phyloP scores from a whole-genome alignment of 2,329 filamentous ascomycete species.

The Xylaria sp. region DNA sequence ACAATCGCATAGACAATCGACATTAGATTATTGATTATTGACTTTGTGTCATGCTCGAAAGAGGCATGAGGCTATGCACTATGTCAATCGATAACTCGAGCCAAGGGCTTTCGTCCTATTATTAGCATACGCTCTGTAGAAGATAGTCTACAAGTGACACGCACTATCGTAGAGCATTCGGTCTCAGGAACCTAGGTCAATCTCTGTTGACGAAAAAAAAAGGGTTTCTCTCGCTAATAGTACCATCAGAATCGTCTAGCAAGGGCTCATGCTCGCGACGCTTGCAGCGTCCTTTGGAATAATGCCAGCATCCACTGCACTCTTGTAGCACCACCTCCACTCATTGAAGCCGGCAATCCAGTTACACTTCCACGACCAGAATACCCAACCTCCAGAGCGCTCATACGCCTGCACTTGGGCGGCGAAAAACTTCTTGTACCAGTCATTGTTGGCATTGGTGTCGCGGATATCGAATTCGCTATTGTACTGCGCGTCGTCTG shows the following conservation, averaged over 20 bases:
- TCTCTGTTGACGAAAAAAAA: not conserved
- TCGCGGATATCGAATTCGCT: conserved; percentile 53
- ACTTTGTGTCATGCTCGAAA: conserved; percentile 6
- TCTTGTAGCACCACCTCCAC: conserved; percentile 62
- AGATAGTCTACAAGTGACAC: not conserved
- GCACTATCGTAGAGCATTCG: not conserved
- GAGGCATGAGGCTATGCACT: not conserved
- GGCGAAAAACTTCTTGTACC: conserved; percentile 68
- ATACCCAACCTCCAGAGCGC: conserved; percentile 64
- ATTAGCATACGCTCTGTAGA: not conserved
- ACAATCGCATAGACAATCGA: not conserved
- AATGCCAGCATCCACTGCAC: conserved; percentile 44
- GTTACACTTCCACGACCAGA: conserved; percentile 69
- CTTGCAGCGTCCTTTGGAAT: conserved; percentile 45
- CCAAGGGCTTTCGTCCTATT: not conserved
- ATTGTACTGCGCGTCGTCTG: conserved; percentile 59
- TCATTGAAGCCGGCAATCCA: conserved; percentile 55
- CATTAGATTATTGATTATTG: not conserved
- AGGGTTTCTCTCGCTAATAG: not conserved
- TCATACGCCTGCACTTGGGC: conserved; percentile 68
- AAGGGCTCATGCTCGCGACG: conserved; percentile 39
- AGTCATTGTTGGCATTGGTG: conserved; percentile 55
- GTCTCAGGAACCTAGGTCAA: not conserved
- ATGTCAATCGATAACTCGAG: not conserved
- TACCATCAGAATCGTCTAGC: conserved; percentile 15